Conservation (phyloP, 495 filamentous ascomycete genomes). For the Oleoguttula mirabilis region DNA sequence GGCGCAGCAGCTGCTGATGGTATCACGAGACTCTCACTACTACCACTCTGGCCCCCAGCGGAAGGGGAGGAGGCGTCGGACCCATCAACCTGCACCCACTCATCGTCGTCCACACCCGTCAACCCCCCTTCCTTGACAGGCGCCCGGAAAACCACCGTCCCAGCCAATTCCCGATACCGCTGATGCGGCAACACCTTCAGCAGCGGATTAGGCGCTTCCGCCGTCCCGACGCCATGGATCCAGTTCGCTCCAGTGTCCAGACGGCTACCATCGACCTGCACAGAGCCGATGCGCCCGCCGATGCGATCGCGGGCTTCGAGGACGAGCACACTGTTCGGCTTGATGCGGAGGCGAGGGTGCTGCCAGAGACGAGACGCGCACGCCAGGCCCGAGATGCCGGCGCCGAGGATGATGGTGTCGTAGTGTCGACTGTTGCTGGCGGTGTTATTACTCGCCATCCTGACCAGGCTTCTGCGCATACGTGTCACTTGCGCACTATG, state of each 20-base stretch:
- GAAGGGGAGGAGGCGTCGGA: not conserved
- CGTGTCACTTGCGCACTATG: too few species aligned
- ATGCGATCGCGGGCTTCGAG: constrained; percentile 15
- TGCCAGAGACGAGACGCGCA: constrained; percentile 7
- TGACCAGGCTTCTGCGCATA: too few species aligned
- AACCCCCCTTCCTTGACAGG: not conserved
- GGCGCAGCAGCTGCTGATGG: not conserved
- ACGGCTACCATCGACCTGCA: constrained; percentile 12
- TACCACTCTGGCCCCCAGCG: not conserved
- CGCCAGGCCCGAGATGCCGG: constrained; percentile 15
- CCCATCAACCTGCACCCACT: constrained; percentile 9
- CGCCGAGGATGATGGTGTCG: constrained; percentile 15
- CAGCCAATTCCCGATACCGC: constrained; percentile 1
- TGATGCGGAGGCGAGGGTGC: not conserved
- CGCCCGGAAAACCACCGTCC: constrained; percentile 8
- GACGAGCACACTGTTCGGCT: constrained; percentile 6
- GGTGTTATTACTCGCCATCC: too few species aligned
- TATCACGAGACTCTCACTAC: constrained; percentile 6
- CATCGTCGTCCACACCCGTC: constrained; percentile 22
- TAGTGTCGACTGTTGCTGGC: too few species aligned
- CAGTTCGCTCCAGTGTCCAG: constrained; percentile 19
- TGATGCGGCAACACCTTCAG: constrained; percentile 14
- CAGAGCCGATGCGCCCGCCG: constrained; percentile 15
- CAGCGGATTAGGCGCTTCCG: constrained; percentile 14
- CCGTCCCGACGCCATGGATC: constrained; percentile 17